Base-by-base conservation (phyloP, 805 yeast genomes). In the Myxozyma monticola region DNA sequence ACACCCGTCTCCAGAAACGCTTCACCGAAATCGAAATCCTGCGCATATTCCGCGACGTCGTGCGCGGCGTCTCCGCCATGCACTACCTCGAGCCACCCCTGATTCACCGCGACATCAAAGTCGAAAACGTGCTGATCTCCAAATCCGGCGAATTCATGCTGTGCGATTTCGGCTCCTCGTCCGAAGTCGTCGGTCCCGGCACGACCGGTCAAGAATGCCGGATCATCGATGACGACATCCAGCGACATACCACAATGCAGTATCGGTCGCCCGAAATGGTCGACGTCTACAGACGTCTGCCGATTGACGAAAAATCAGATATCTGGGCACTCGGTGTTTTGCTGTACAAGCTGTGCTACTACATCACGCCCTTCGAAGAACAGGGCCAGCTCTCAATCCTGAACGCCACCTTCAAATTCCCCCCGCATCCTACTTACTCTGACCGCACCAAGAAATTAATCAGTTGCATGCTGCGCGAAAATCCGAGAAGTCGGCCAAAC, bases 301-400 rank as follows among this genome's bases (percentile, higher is more conserved):
- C 96, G 1, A 85, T 91, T 35, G 93, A 91, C 68, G 95, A 90
- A 62, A 88, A 88, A 68, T 77, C 91, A 6, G 99, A 91, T 69
- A 86, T 91, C 41, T 91, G 99, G 99, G 99, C 99, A 0, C 71
- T 91, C 41, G 99, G 99, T 9, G 84, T 93, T 28, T 87, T 93
- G 56, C 73, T 93, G 43, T 91, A 87, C 73, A 91, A 91, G 65
- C 73, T 91, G 54, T 84, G 96, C 69, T 91, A 85, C 70, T 91
- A 88, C 68, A 90, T 85, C 1, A 91, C 99, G 1, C 99, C 99
- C 1, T 91, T 93, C 67, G 99, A 91, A 68, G 64, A 70, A 38
- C 83, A 85, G 37, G 88, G 88, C 34, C 96, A 88, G 58, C 75
- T 88, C 61, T 96, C 96, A 3, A 87, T 91, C 37, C 71, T 90